These are phyloP conservation scores for Neofusicoccum umdonicola DNA, from an alignment of 2,329 filamentous ascomycete species.

Conservation along the genomic window DNA sequence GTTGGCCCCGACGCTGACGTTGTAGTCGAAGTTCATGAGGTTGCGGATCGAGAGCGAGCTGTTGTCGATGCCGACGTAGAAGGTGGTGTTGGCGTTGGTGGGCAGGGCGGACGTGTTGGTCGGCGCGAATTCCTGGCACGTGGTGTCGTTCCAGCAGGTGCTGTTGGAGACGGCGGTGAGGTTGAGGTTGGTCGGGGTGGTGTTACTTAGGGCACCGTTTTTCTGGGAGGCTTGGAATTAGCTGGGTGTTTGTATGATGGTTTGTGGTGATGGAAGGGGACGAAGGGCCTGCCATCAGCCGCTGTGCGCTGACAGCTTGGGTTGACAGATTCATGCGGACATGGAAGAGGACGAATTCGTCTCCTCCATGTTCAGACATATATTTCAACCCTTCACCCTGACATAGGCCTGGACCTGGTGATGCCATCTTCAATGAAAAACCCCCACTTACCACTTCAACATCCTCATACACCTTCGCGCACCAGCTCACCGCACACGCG, in stretches of 20 bases:
- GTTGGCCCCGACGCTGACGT: neutral
- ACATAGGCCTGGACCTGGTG: too few relatives aligned
- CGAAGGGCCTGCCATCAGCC: too few relatives aligned
- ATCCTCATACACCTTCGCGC: neutral
- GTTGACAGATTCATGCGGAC: too few relatives aligned
- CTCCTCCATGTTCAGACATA: neutral
- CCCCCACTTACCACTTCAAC: neutral
- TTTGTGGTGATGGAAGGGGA: too few relatives aligned
- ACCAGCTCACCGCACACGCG: constrained; percentile 6
- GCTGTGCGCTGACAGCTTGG: too few relatives aligned
- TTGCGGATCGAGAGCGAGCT: neutral
- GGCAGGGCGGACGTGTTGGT: neutral
- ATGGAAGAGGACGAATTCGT: too few relatives aligned
- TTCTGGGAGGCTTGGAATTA: neutral
- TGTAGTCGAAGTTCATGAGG: neutral
- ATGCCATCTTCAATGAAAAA: too few relatives aligned
- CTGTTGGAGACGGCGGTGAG: neutral
- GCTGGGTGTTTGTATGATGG: neutral
- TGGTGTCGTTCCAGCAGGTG: neutral
- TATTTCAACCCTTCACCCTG: neutral
- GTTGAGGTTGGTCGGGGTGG: neutral
- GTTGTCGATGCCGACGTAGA: neutral
- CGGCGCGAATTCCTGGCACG: neutral
- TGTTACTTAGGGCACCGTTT: neutral
- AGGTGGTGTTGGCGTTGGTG: neutral